Base-by-base conservation (phyloP, 129 eudicot species). In the Ambrosia trifida region DNA sequence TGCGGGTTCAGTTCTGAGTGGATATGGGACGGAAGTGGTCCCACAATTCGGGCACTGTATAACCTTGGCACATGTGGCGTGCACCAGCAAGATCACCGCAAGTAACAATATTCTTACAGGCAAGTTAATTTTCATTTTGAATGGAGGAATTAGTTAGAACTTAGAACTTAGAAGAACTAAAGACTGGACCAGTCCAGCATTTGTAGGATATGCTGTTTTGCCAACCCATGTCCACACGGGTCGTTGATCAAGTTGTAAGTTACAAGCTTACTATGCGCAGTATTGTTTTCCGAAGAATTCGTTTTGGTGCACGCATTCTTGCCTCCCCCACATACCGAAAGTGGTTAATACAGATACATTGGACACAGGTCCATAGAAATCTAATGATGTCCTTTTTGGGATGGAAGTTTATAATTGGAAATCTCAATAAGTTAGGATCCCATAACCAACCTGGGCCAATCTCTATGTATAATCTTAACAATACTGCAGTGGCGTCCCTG, bases 11-110 rank as follows among this genome's bases (percentile, higher is more conserved):
- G 93, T 89, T 83, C 86, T 84, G 13, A 89, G 77, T 11, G 93
- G 90, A 76, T 84, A 89, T 5, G 92, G 85, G 41, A 89, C 88
- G n/a, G 75, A 74, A 28, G 74, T 84, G 35, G 52, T 77, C 62
- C 96, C 92, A 7, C 96, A 89, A 40, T 73, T 28, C 18, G 75
- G 76, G 73, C 96, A 89, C 2, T 32, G 82, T 32, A 79, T 18
- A 44, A 47, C 70, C 19, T 70, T 68, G 5, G 66, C 49, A 70
- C 36, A 51, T 30, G 32, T 46, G 46, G 28, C 24, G 28, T 40
- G 24, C 30, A 70, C 66, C 32, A 70, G 56, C 30, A 62, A 40
- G 30, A 52, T 16, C 31, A 14, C 76, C 35, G 12, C 2, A 11
- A 40, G 6, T 18, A 77, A 45, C 41, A 70, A 7, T 54, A 60